phyloP scores from a whole-genome alignment of 2,329 filamentous ascomycete species.

The Fusarium abutilonis region DNA sequence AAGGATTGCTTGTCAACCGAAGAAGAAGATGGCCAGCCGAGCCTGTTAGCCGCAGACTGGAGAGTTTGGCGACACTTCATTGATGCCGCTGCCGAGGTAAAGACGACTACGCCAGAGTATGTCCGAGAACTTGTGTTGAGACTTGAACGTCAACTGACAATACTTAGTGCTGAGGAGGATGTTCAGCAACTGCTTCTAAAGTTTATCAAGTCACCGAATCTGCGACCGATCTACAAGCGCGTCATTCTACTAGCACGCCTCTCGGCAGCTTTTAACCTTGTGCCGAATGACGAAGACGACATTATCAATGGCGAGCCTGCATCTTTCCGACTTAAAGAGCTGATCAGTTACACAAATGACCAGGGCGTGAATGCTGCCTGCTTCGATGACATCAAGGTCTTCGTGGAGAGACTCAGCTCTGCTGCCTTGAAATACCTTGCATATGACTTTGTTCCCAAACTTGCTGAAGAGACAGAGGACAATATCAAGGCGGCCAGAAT shows the following conservation, averaged over 20 bases:
- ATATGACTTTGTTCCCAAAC: slow-evolving; percentile 48
- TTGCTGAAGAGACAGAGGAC: slow-evolving; percentile 46
- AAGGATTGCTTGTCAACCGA: slow-evolving; percentile 54
- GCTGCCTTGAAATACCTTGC: slow-evolving; percentile 55
- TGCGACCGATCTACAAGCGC: slow-evolving; percentile 54
- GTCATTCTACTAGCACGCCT: slow-evolving; percentile 54
- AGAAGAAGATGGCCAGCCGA: slow-evolving; percentile 51
- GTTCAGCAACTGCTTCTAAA: slow-evolving; percentile 48
- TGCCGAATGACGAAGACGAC: slow-evolving; percentile 45
- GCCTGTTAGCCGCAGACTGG: slow-evolving; percentile 59
- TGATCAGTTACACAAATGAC: slow-evolving; percentile 52
- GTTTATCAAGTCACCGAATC: slow-evolving; percentile 43
- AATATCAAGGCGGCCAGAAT: slow-evolving; percentile 43
- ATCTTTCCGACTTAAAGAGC: slow-evolving; percentile 48
- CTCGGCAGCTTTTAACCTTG: slow-evolving; percentile 51
- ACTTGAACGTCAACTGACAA: slow-evolving; percentile 14
- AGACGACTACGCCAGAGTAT: slow-evolving; percentile 49
- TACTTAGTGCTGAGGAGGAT: slow-evolving; percentile 40
- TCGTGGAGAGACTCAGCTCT: slow-evolving; percentile 55
- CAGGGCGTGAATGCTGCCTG: slow-evolving; percentile 52
- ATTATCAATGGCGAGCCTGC: slow-evolving; percentile 40
- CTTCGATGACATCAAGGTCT: slow-evolving; percentile 60
- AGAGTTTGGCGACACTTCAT: slow-evolving; percentile 54
- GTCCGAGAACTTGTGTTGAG: background rate
- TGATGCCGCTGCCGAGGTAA: slow-evolving; percentile 50